Conservation (phyloP, 192 early-diverging fungal species). For the Allomyces macrogynus region DNA sequence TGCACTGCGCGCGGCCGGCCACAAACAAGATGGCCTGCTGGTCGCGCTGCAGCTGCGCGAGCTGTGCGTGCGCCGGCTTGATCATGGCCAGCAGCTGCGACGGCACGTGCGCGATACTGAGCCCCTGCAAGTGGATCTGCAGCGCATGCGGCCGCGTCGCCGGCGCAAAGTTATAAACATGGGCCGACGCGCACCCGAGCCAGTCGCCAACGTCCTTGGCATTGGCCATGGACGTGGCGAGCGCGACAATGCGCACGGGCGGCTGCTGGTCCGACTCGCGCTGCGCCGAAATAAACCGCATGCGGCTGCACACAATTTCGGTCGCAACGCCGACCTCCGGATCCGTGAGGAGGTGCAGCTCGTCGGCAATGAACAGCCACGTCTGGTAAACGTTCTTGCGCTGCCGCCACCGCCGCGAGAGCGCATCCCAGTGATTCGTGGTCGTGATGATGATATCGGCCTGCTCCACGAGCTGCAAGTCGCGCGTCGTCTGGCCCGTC, state of each 20-base stretch:
- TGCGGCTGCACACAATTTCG: conserved; percentile 53
- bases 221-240: conserved; percentile 81
- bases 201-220: conserved; percentile 96
- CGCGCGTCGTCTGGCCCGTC: conserved; percentile 75
- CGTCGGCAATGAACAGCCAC: conserved; percentile 76
- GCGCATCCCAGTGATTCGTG: conserved; percentile 79
- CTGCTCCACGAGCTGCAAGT: conserved; percentile 67
- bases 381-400: conserved; percentile 79
- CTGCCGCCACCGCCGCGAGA: conserved; percentile 90
- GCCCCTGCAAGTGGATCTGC: conserved; percentile 88
- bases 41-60: conserved; percentile 28
- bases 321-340: not conserved
- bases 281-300: conserved; percentile 67
- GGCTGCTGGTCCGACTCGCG: conserved; percentile 29
- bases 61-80: conserved; percentile 60
- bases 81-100: conserved; percentile 88
- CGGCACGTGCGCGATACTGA: conserved; percentile 76
- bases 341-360: conserved; percentile 61
- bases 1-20: conserved; percentile 67
- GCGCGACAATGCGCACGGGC: conserved; percentile 72
- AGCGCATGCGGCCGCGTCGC: conserved; percentile 81
- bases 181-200: conserved; percentile 60
- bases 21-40: conserved; percentile 82
- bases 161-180: conserved; percentile 89
- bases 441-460: conserved; percentile 86